Base-by-base conservation (phyloP, 2,329 filamentous ascomycete genomes). In the Beauveria sp. region DNA sequence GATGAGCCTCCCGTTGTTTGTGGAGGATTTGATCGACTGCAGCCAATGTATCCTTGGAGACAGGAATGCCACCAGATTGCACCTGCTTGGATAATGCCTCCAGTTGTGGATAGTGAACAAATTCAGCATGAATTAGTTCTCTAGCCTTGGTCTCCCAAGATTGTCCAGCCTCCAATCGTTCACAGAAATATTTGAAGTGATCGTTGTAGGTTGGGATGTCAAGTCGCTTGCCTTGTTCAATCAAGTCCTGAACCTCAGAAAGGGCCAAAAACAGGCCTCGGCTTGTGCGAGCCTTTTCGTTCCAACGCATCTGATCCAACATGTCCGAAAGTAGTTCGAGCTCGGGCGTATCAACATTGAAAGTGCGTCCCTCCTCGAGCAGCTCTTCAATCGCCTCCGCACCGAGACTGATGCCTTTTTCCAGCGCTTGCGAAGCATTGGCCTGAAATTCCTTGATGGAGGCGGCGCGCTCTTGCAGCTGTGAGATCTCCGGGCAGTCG, bases 1-100 rank as follows among this genome's bases (percentile, higher is more conserved):
- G 88, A 70, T 97, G 92, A 0, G 92, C 92, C 71, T 97, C 94
- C 22, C 94, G 88, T 72, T 99, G 94, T 75, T 97, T 97, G 72
- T 92, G 92, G 62, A 99, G 78, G 61, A 97, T 97, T 54, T 91
- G 88, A 68, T 99, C 94, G 28, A 99, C 91, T 9, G 86, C 83
- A 8, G 85, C 84, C 26, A 96, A 80, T 0, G 92, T 97, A 40
- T 92, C 89, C 4, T 85, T 79, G 1, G 90, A 89, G 22, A 97
- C 92, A 0, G 94, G 93, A 20, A 97, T 80, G 5, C 82, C 82
- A 40, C 85, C 82, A 30, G 72, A 79, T 61, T 81, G 77, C 1
- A 92, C 92, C 75, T 97, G 93, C 55, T 85, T 84, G 1, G 92
- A 96, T 6, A 99, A 79, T 0, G 93, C 91, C 72, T 97, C 94